Conservation (phyloP, 2,329 filamentous ascomycete species). For the Fusarium albosuccineum region DNA sequence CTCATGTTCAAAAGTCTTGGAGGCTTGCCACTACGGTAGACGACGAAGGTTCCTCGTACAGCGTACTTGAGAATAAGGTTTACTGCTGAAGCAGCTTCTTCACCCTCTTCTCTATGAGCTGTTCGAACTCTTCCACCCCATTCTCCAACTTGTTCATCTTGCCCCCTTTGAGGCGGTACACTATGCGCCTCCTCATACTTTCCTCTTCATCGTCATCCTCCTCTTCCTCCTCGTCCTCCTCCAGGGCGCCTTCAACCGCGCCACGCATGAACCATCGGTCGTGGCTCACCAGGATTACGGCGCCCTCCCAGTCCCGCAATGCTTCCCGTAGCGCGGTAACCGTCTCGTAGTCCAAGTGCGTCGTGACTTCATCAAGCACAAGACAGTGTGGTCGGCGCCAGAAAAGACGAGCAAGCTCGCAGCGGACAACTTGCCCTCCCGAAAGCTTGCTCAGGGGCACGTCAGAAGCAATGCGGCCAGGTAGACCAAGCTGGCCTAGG, state of each 20-base stretch:
- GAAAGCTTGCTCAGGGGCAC: slow-evolving; percentile 80
- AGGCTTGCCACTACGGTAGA: not conserved
- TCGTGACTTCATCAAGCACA: slow-evolving; percentile 85
- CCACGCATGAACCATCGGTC: slow-evolving; percentile 85
- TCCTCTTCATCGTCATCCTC: slow-evolving; percentile 57
- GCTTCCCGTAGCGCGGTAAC: slow-evolving; percentile 78
- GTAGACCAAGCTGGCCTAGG: slow-evolving; percentile 76
- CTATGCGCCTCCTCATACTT: slow-evolving; percentile 61
- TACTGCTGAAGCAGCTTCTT: slow-evolving; percentile 54
- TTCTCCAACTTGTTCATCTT: slow-evolving; percentile 67
- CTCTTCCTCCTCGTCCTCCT: slow-evolving; percentile 55
- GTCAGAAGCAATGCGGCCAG: slow-evolving; percentile 78
- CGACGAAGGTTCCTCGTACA: not conserved
- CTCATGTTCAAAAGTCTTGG: not conserved
- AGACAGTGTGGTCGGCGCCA: slow-evolving; percentile 78
- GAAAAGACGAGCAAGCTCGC: slow-evolving; percentile 76
- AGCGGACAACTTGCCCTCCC: slow-evolving; percentile 80
- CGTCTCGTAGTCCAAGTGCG: slow-evolving; percentile 86
- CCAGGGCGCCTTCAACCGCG: slow-evolving; percentile 65
- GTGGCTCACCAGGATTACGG: slow-evolving; percentile 82
- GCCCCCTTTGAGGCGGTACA: slow-evolving; percentile 72
- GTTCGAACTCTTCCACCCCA: slow-evolving; percentile 76
- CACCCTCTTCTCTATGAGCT: slow-evolving; percentile 71
- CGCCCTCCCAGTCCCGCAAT: slow-evolving; percentile 77
- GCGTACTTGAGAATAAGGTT: not conserved